These are phyloP conservation scores for Pyrenochaeta sp. DNA, from an alignment of 2,329 filamentous ascomycete genomes.

Conservation along the genomic window DNA sequence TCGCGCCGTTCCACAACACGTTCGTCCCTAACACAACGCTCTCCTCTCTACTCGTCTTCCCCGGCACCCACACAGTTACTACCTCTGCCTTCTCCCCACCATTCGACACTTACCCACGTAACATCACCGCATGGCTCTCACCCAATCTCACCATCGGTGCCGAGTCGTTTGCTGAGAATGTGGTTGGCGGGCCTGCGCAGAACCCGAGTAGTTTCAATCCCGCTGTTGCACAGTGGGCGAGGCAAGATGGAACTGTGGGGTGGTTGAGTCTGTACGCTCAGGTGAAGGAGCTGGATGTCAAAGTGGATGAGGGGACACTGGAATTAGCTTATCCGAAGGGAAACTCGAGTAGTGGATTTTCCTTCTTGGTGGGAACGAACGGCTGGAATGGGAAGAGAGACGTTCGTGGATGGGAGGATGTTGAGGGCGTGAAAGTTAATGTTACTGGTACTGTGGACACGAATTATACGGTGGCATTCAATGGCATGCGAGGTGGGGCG, in stretches of 20 bases:
- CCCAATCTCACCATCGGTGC: conserved; percentile 67
- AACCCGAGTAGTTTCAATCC: conserved; percentile 66
- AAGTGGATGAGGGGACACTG: conserved; percentile 47
- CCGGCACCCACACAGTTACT: conserved; percentile 62
- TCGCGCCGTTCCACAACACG: conserved; percentile 60
- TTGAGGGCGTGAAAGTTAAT: conserved; percentile 58
- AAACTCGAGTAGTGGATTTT: conserved; percentile 60
- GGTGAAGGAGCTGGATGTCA: conserved; percentile 30
- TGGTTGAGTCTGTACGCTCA: conserved; percentile 42
- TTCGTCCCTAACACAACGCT: conserved; percentile 55
- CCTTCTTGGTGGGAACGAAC: conserved; percentile 58
- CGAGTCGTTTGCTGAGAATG: conserved; percentile 65
- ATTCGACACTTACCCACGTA: conserved; percentile 64
- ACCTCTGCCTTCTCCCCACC: conserved; percentile 66
- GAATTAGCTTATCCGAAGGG: conserved; percentile 64
- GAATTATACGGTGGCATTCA: conserved; percentile 55
- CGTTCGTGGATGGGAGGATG: conserved; percentile 57
- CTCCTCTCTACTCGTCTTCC: conserved; percentile 56
- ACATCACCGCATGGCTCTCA: conserved; percentile 67
- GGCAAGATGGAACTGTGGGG: conserved; percentile 39
- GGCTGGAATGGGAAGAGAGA: conserved; percentile 55
- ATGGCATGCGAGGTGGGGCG: conserved; percentile 52
- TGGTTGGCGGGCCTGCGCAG: conserved; percentile 63
- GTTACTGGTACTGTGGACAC: conserved; percentile 57
- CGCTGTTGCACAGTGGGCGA: conserved; percentile 66